Base-by-base conservation (phyloP, 1,284 basidiomycete species). In the Naganishia cerealis region DNA sequence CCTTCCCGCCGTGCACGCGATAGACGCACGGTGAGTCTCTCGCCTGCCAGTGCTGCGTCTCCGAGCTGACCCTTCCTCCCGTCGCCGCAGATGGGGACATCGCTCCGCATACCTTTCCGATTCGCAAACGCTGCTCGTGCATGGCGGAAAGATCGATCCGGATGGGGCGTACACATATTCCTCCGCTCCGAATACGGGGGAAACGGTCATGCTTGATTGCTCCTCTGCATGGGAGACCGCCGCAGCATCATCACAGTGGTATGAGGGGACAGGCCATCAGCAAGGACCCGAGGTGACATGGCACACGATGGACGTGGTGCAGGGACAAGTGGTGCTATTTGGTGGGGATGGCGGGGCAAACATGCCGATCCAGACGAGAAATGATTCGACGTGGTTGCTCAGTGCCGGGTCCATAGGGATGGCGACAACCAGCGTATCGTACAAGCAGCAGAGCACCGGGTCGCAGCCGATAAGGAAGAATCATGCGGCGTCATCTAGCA, bases 81-180 rank as follows among this genome's bases (percentile, higher is more conserved):
- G 3, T 15, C 21, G n/a, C 1, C 16, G 7, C 56, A 93, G 91
- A 83, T 94, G 91, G 91, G 91, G 88, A 43, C 90, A 91, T 71
- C 89, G 90, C 12, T 80, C 82, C 0, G 84, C 86, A 26, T 76
- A 88, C 55, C 79, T 90, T 26, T 83, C 86, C 1, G 74, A 76
- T 0, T 29, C 52, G 4, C 84, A 86, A 68, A 82, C 84, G 8
- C 81, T 93, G 48, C 86, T 87, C 76, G 80, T 92, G 50, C 87
- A 90, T 68, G 91, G 91, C 36, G 91, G 91, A 67, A 87, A 90
- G 75, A 87, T 86, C 33, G 90, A 92, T 77, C 82, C 84, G 21
- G 86, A 80, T 77, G 87, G 88, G 74, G 76, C 83, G 10, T 90
- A 84, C 75, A 86, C 87, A 1, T 94, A 93, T 78, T 85, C 84